Evolutionary conservation across 495 filamentous ascomycete genomes (phyloP), one percentile per base, ranked within the genome.

Genomic region (Entonaema liquescens): DNA sequence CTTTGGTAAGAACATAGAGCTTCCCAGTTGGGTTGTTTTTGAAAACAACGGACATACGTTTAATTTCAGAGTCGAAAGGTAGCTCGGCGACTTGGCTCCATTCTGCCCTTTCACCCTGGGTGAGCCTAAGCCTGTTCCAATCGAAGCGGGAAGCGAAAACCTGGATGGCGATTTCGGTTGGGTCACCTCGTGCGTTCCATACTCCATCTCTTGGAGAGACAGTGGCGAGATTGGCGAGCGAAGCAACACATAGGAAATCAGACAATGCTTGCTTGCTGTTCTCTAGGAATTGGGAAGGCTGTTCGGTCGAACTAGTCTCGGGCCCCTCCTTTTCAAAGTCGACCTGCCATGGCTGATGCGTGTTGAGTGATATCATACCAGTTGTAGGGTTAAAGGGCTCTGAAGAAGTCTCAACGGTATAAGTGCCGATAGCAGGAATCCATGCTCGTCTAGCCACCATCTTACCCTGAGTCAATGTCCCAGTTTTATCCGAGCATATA

Each of bases 401-500:
- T 42, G 80, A 83, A 1, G 87, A 86, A 12, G 84, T 76, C 29
- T 83, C 85, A 12, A 91, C 82, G 9, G 85, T 86, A 72, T 88
- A 90, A 0, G 87, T 90, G 23, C 90, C 90, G 38, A 73, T 80
- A 67, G 61, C 79, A 2, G 83, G 83, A 56, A 87, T 70, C 86
- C 86, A 88, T 11, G 84, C 86, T 59, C 80, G 81, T 59, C 80
- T 85, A 23, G 83, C 81, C 8, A 87, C 80, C 86, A 88, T 88
- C 61, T 84, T 86, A 23, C 90, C 90, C 76, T 92, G 90, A 1
- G 90, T 91, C 28, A 92, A 77, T 12, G 90, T 91, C 15, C 90
- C 89, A 17, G 90, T 92, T 74, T 91, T 92, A 70, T 91, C 90
- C 1, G 89, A 91, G 74, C 90, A 92, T 57, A 92, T 90, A 68